Evolutionary conservation across 352 stramenopile species (phyloP).

Genomic region (Globisporangium alternatum): DNA sequence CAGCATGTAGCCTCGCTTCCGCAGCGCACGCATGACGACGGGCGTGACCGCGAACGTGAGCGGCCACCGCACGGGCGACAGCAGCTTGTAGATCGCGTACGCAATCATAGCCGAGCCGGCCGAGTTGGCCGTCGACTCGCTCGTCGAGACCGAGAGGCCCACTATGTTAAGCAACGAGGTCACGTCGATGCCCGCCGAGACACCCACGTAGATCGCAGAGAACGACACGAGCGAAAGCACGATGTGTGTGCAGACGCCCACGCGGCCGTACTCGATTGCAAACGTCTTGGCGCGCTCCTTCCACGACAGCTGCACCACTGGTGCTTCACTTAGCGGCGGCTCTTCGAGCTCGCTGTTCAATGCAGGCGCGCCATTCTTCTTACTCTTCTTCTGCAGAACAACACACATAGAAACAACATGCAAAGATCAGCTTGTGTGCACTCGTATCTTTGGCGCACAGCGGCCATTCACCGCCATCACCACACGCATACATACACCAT

Average conservation of each 20-base stretch:
- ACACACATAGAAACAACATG: background rate
- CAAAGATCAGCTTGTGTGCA: background rate
- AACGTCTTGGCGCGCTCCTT: slow-evolving; percentile 76
- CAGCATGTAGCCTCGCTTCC: slow-evolving; percentile 73
- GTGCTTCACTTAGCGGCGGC: slow-evolving; percentile 6
- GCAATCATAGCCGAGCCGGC: slow-evolving; percentile 76
- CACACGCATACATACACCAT: background rate
- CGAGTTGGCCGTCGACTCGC: slow-evolving; percentile 50
- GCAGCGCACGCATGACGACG: slow-evolving; percentile 68
- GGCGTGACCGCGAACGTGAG: slow-evolving; percentile 80
- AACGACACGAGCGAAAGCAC: slow-evolving; percentile 74
- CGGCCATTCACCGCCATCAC: background rate
- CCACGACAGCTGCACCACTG: slow-evolving; percentile 40
- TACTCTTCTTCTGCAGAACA: background rate
- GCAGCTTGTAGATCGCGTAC: slow-evolving; percentile 82
- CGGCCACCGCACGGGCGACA: slow-evolving; percentile 72
- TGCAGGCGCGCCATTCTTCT: background rate
- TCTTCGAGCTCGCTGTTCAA: slow-evolving; percentile 4
- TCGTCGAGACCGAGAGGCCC: slow-evolving; percentile 39
- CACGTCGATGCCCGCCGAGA: slow-evolving; percentile 73
- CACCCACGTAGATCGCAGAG: slow-evolving; percentile 67
- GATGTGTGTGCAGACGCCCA: slow-evolving; percentile 74
- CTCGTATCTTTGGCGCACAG: background rate
- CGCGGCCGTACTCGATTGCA: slow-evolving; percentile 74
- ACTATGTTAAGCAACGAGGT: slow-evolving; percentile 42